Conservation (phyloP, 805 yeast genomes). For the Vanderwaltozyma verrucispora region DNA sequence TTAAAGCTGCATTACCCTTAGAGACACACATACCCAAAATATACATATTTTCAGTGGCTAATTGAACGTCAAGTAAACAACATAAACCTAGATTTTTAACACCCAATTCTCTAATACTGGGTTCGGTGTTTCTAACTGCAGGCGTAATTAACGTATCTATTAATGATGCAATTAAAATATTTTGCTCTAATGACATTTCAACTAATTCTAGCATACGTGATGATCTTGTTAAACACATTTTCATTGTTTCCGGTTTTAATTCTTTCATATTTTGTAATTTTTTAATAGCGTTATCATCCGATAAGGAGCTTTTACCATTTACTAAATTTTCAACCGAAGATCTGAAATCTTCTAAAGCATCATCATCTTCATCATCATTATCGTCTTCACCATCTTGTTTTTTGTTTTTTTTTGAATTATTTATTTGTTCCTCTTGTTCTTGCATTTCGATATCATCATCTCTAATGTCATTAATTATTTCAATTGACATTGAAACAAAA, state of each 20-base stretch:
- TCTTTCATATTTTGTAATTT: conserved; percentile 26
- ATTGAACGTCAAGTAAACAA: conserved; percentile 54
- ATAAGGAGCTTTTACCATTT: conserved; percentile 14
- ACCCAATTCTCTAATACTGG: conserved; percentile 52
- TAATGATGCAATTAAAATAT: conserved; percentile 55
- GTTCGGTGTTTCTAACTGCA: conserved; percentile 52
- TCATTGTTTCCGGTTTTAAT: conserved; percentile 34
- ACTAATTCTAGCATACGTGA: conserved; percentile 60
- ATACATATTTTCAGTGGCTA: conserved; percentile 55
- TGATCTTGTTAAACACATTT: conserved; percentile 59
- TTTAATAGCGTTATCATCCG: conserved; percentile 11
- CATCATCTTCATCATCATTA: conserved; percentile 15
- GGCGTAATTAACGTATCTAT: conserved; percentile 72
- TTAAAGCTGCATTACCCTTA: conserved; percentile 52
- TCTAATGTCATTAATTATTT: conserved; percentile 73
- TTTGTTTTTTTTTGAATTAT: conserved; percentile 8
- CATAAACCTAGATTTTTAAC: conserved; percentile 70
- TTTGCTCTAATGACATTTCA: conserved; percentile 52
- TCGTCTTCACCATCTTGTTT: conserved; percentile 10
- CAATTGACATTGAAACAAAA: conserved; percentile 75
- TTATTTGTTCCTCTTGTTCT: conserved; percentile 18
- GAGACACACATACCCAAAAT: conserved; percentile 62
- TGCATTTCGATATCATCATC: conserved; percentile 45
- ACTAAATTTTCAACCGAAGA: conserved; percentile 35
- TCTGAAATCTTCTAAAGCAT: conserved; percentile 35